Conservation (phyloP, 2,329 filamentous ascomycete genomes). For the Fusarium sp. region DNA sequence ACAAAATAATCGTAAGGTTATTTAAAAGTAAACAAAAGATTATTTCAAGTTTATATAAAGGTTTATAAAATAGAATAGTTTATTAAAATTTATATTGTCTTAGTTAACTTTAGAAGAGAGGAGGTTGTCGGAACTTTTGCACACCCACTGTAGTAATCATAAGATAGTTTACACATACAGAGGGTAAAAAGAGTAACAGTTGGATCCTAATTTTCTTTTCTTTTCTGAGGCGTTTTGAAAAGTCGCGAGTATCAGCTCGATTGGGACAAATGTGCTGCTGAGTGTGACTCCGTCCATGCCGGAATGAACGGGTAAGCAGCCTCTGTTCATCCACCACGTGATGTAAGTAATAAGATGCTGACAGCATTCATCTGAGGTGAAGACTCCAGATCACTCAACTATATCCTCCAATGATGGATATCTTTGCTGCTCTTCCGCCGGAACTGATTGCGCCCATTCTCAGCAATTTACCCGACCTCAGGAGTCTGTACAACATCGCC, state of each 20-base stretch:
- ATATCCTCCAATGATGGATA: slow-evolving; percentile 14
- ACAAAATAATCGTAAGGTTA: too few species aligned
- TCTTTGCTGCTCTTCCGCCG: slow-evolving; percentile 16
- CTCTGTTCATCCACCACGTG: slow-evolving; percentile 17
- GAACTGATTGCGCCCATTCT: slow-evolving; percentile 30
- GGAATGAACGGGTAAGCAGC: slow-evolving; percentile 10
- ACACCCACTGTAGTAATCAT: background rate
- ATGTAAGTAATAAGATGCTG: slow-evolving; percentile 15
- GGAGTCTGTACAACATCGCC: slow-evolving; percentile 7
- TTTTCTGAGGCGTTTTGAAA: too few species aligned
- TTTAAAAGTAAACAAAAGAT: too few species aligned
- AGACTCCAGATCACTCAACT: background rate
- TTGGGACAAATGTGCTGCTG: background rate
- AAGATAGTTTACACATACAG: too few species aligned
- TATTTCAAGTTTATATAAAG: too few species aligned
- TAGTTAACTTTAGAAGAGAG: too few species aligned
- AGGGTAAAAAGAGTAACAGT: too few species aligned
- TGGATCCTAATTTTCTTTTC: too few species aligned
- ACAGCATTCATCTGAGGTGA: slow-evolving; percentile 14
- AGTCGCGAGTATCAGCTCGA: background rate
- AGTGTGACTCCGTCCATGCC: background rate
- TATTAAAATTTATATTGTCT: too few species aligned
- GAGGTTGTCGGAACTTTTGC: too few species aligned
- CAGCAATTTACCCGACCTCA: slow-evolving; percentile 10
- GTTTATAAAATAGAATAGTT: too few species aligned